Base-by-base conservation (phyloP, 2,329 filamentous ascomycete genomes). In the Penicillium glabrum region DNA sequence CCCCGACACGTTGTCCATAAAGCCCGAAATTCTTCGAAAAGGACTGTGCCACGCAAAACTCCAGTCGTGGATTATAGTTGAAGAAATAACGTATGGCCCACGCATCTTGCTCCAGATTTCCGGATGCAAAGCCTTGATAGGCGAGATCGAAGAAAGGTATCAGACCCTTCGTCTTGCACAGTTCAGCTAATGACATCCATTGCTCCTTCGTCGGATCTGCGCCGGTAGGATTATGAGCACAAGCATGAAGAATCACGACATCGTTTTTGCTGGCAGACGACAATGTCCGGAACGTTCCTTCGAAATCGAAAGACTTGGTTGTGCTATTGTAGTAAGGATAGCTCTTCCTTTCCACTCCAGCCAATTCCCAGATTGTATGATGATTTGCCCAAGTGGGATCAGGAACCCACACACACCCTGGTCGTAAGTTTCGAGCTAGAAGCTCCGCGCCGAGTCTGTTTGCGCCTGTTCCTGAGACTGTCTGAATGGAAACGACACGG, bases 141-240 rank as follows among this genome's bases (percentile, higher is more conserved):
- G 93, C 93, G 58, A 86, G 90, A 81, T 98, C 93, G 77, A 98
- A 97, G 83, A 98, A 97, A 65, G 93, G 93, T 78, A 98, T 96
- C 75, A 96, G 89, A 62, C 85, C 86, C 80, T 90, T 93, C 69
- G 84, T 76, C 69, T 85, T 84, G 72, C 96, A 87, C 39, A 96
- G 73, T 41, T 82, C 77, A 46, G 91, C 90, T 53, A 96, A 83
- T n/a, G n/a, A n/a, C n/a, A n/a, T n/a, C 92, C 92, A 96, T 78
- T 96, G 91, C 47, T 90, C 88, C 61, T 86, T 79, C 16, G 90
- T 93, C 6, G 90, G 90, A 76, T 96, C 92, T 58, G 96, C 90
- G 51, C 92, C 92, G 0, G 92, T 96, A 21, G 92, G 92, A 79
- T 96, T 96, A 80, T 96, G 92, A 23, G 92, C 92, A 72, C 92